phyloP scores from a whole-genome alignment of 331 rosid species.

The Quercus lobata region DNA sequence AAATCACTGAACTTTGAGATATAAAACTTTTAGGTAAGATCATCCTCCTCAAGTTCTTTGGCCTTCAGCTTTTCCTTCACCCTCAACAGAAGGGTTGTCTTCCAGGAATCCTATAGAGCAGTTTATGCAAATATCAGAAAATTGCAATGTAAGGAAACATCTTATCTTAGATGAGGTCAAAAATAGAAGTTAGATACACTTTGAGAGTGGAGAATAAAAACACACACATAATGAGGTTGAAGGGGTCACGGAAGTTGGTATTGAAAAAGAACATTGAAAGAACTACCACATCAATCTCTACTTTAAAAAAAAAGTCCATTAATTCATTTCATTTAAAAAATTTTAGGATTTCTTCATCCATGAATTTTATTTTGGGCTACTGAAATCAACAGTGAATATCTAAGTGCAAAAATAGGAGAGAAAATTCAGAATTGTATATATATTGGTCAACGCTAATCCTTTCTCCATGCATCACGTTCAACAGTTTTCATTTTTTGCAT shows the following conservation, averaged over 20 bases:
- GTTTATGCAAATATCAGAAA: constrained; percentile 7
- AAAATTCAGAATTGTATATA: no score
- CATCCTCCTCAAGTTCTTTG: constrained; percentile 96
- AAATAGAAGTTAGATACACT: not conserved
- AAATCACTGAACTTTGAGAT: constrained; percentile 10
- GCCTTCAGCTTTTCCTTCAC: constrained; percentile 97
- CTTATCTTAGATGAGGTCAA: no score
- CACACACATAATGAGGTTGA: not conserved
- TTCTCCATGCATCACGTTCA: not conserved
- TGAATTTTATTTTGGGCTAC: not conserved
- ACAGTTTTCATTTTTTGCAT: not conserved
- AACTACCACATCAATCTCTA: no score
- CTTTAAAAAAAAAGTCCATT: not conserved
- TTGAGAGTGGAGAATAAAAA: not conserved
- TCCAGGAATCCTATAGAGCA: constrained; percentile 76
- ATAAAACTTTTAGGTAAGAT: constrained; percentile 59
- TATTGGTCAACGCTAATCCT: not conserved
- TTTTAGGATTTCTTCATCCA: not conserved
- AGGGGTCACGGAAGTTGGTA: not conserved
- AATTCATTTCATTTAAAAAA: not conserved
- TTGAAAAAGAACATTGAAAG: not conserved
- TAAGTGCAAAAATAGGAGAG: not conserved
- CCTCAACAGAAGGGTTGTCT: constrained; percentile 89
- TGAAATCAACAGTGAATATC: not conserved
- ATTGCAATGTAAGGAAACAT: not conserved